phyloP scores from a whole-genome alignment of 345 rosid genomes.

The Reutealis trisperma region DNA sequence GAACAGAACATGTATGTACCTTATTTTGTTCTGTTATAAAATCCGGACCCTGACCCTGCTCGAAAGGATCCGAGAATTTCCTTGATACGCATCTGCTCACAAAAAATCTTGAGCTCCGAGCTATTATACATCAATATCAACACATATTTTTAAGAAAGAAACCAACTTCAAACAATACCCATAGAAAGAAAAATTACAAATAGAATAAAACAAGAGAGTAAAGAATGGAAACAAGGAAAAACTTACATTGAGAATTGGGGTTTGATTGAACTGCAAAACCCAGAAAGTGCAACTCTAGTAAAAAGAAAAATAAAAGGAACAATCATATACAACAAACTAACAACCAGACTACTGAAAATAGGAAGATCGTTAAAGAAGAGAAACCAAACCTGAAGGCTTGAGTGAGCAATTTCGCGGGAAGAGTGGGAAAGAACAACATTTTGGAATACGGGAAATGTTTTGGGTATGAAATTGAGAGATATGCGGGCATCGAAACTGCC shows the following conservation, averaged over 20 bases:
- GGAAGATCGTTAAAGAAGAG: no score
- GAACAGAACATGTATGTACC: conserved; percentile 31
- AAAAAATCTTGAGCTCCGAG: conserved; percentile 37
- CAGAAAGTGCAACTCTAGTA: not conserved
- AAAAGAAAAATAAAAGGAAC: not conserved
- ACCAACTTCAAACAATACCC: not conserved
- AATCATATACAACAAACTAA: not conserved
- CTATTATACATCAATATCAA: conserved; percentile 2
- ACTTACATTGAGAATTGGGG: conserved; percentile 32
- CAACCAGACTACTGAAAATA: not conserved
- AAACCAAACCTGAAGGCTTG: conserved; percentile 6
- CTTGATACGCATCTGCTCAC: conserved; percentile 42
- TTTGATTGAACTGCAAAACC: conserved; percentile 28
- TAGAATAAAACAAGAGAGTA: not conserved
- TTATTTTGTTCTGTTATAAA: conserved; percentile 32
- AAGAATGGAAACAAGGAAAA: not conserved
- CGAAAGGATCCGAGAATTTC: conserved; percentile 41
- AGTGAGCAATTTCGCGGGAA: not conserved
- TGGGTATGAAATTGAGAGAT: not conserved
- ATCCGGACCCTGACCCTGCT: conserved; percentile 33
- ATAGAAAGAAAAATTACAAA: not conserved
- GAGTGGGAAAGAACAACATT: not conserved
- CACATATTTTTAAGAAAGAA: not conserved
- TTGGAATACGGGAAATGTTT: not conserved
- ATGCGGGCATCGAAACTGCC: conserved; percentile 6